These are phyloP conservation scores for Clohesyomyces aquaticus DNA, from an alignment of 495 filamentous ascomycete genomes.

Conservation along the genomic window DNA sequence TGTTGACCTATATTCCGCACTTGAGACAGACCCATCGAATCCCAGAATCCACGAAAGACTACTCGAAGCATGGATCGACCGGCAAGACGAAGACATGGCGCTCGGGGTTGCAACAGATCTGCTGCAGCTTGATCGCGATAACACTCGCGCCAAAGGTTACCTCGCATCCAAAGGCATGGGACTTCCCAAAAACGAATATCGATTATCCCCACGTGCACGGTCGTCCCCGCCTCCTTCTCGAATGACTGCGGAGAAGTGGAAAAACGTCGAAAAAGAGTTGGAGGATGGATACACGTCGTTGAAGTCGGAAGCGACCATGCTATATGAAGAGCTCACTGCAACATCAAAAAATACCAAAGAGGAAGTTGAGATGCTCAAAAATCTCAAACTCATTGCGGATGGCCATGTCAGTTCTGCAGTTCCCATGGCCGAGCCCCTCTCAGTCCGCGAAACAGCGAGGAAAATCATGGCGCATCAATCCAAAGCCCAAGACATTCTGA, in stretches of 20 bases:
- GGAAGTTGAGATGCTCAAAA: slow-evolving; percentile 1
- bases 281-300: slow-evolving; percentile 5
- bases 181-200: background rate
- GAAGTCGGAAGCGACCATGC: slow-evolving; percentile 2
- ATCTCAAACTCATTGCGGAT: slow-evolving; percentile 6
- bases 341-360: background rate
- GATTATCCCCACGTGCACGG: background rate
- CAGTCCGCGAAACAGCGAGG: slow-evolving; percentile 17
- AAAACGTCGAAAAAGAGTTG: background rate
- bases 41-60: slow-evolving; percentile 8
- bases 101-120: background rate
- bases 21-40: slow-evolving; percentile 10
- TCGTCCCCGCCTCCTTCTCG: background rate
- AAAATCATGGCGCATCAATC: slow-evolving; percentile 8
- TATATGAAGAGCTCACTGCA: background rate
- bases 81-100: background rate
- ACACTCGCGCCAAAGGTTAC: background rate
- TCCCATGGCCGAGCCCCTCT: background rate
- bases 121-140: background rate
- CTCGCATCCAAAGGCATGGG: background rate
- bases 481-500: slow-evolving; percentile 47
- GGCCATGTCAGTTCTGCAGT: slow-evolving; percentile 3
- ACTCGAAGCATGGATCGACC: slow-evolving; percentile 9
- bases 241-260: background rate
- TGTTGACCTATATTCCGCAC: slow-evolving; percentile 9